These are phyloP conservation scores for Kazachstania psychrophila DNA, from an alignment of 805 yeast genomes.

Conservation along the genomic window DNA sequence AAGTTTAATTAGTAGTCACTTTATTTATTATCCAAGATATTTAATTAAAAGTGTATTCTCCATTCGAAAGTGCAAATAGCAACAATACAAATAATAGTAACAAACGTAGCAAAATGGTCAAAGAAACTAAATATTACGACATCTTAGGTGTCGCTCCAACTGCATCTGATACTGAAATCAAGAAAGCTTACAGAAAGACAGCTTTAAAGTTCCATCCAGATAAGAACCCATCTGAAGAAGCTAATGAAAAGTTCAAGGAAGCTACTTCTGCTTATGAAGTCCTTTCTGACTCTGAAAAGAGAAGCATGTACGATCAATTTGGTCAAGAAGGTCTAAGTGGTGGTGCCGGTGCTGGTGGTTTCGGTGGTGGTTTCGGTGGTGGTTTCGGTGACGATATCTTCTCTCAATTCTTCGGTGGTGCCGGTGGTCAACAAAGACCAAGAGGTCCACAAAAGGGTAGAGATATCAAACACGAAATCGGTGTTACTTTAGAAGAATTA, in stretches of 20 bases:
- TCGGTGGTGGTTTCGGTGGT: conserved; percentile 46
- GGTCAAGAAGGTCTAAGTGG: conserved; percentile 90
- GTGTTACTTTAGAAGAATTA: conserved; percentile 83
- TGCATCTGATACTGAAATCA: conserved; percentile 63
- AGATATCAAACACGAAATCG: conserved; percentile 82
- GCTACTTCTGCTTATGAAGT: conserved; percentile 81
- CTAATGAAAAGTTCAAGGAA: conserved; percentile 92
- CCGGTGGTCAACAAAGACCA: conserved; percentile 52
- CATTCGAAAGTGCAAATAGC: neutral
- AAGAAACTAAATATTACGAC: conserved; percentile 72
- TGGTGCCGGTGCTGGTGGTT: conserved; percentile 65
- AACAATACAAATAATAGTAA: neutral
- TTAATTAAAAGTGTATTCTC: neutral
- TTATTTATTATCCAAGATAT: no score
- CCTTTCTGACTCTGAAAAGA: conserved; percentile 79
- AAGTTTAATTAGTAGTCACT: no score
- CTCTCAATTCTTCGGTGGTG: conserved; percentile 78
- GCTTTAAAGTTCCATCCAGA: conserved; percentile 81
- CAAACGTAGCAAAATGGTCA: conserved; percentile 48
- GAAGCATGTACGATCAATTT: conserved; percentile 77
- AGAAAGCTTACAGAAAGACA: conserved; percentile 73
- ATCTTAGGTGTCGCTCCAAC: conserved; percentile 59
- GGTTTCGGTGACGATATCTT: conserved; percentile 30
- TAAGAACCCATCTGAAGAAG: conserved; percentile 71
- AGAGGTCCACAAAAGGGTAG: conserved; percentile 83